phyloP scores from a whole-genome alignment of 2,329 filamentous ascomycete genomes.

The Botryotinia narcissicola region DNA sequence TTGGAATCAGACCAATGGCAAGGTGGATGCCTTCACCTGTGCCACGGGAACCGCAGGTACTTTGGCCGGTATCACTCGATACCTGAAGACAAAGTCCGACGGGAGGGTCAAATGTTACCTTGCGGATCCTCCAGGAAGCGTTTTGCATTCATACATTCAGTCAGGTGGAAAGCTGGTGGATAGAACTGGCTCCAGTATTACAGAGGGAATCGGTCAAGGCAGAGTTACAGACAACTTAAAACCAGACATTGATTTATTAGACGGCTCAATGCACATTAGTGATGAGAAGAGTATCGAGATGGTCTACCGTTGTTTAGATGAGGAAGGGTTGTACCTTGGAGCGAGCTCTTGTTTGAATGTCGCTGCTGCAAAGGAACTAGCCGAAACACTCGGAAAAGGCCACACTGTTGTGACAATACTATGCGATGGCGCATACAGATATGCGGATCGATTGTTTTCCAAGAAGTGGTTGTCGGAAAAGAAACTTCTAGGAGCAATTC shows the following conservation, averaged over 20 bases:
- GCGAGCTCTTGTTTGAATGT: slow-evolving; percentile 94
- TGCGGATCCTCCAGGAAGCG: slow-evolving; percentile 89
- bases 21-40: slow-evolving; percentile 91
- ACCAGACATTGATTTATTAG: slow-evolving; percentile 79
- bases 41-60: slow-evolving; percentile 92
- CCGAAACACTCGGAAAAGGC: slow-evolving; percentile 82
- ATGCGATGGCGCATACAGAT: slow-evolving; percentile 95
- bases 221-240: slow-evolving; percentile 92
- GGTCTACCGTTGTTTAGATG: slow-evolving; percentile 94
- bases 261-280: slow-evolving; percentile 78
- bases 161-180: slow-evolving; percentile 83
- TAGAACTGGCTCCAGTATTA: slow-evolving; percentile 82
- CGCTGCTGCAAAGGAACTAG: slow-evolving; percentile 90
- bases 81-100: slow-evolving; percentile 76
- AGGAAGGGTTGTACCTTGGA: slow-evolving; percentile 92
- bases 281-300: slow-evolving; percentile 97
- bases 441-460: slow-evolving; percentile 91
- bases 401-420: slow-evolving; percentile 91
- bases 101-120: slow-evolving; percentile 84
- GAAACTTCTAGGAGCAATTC: slow-evolving; percentile 76
- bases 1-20: slow-evolving; percentile 85
- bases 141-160: slow-evolving; percentile 87
- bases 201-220: slow-evolving; percentile 95
- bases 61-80: slow-evolving; percentile 82
- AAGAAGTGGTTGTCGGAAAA: slow-evolving; percentile 87